Evolutionary conservation across 208 protist species (phyloP), one percentile per base, ranked within the genome.

Genomic region (Trypanosoma melophagium): DNA sequence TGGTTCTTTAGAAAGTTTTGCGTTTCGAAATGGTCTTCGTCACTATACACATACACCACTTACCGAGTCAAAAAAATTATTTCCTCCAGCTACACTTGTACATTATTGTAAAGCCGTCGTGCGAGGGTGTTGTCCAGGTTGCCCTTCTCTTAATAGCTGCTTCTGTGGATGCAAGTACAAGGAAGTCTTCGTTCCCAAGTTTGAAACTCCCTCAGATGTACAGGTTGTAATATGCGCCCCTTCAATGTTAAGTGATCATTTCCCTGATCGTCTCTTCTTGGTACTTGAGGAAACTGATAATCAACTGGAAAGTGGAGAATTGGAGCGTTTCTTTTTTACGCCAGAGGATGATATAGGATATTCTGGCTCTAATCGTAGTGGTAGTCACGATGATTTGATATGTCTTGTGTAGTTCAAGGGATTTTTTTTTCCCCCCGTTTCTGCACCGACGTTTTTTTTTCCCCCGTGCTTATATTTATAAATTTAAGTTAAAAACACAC

Each of bases 201-300:
- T 94, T 44, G 78, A 69, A 7, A 76, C 79, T 22, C 69, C 74
- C 9, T 57, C 77, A 40, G 87, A 84, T 60, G 77, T 94, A 58
- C 87, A 96, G 69, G 79, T 83, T 58, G 38, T 96, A 1, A 56
- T 92, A 19, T 82, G 80, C 49, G 70, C 84, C 0, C 78, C 86
- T 14, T 86, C 79, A 25, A 96, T 96, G 90, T 86, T 94, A 35
- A 71, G 65, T 0, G 87, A 96, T 74, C 90, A 96, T 74, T 88
- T 96, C 65, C 90, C 90, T n/a, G 87, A 96, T 66, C 77, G 78
- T 16, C 62, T 94, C n/a, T 90, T 76, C 61, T 52, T 66, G 16
- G 75, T 84, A 4, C 69, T 96, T 59, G 53, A 83, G 49, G 50
- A 67, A 19, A 66, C 82, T 16, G 49, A 72, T 14, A 49, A 71